Conservation (phyloP, 371 early-diverging fungal species). For the Zancudomyces culisetae region DNA sequence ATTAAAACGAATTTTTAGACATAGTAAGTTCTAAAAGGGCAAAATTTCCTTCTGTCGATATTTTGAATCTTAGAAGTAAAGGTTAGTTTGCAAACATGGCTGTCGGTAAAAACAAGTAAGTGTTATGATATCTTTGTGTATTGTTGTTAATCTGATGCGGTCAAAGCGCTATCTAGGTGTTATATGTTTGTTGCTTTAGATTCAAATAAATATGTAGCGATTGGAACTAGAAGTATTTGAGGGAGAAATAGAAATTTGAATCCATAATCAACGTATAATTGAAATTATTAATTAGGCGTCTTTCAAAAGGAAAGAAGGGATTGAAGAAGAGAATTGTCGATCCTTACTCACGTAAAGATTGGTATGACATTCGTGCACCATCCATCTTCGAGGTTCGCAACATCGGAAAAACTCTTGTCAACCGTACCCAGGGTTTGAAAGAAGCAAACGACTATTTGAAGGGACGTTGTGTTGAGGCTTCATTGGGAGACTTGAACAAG, state of each 20-base stretch:
- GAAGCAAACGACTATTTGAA: slow-evolving; percentile 93
- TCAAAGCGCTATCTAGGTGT: too few relatives aligned
- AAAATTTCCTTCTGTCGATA: too few relatives aligned
- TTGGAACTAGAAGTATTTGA: too few relatives aligned
- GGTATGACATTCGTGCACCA: slow-evolving; percentile 98
- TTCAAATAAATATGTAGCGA: too few relatives aligned
- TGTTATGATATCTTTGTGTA: slow-evolving; percentile 10
- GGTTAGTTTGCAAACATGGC: too few relatives aligned
- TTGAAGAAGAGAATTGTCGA: slow-evolving; percentile 92
- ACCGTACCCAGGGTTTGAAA: slow-evolving; percentile 97
- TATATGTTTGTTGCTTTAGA: too few relatives aligned
- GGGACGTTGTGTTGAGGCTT: slow-evolving; percentile 95
- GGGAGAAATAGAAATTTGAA: too few relatives aligned
- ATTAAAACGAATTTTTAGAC: too few relatives aligned
- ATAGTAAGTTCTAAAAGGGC: too few relatives aligned
- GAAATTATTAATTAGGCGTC: slow-evolving; percentile 28
- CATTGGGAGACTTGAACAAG: slow-evolving; percentile 95
- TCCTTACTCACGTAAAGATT: slow-evolving; percentile 97
- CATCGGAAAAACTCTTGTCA: slow-evolving; percentile 97
- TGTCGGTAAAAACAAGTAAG: slow-evolving; percentile 91
- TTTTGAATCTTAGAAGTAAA: too few relatives aligned
- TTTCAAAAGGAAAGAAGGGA: slow-evolving; percentile 93
- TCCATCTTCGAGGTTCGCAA: slow-evolving; percentile 82
- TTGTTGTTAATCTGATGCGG: too few relatives aligned
- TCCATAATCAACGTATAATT: slow-evolving; percentile 1